Percentiles rank a stretch among this genome's conserved stretches.
phyloP scores from a whole-genome alignment of 805 yeast genomes.

The Candida berthetii region DNA sequence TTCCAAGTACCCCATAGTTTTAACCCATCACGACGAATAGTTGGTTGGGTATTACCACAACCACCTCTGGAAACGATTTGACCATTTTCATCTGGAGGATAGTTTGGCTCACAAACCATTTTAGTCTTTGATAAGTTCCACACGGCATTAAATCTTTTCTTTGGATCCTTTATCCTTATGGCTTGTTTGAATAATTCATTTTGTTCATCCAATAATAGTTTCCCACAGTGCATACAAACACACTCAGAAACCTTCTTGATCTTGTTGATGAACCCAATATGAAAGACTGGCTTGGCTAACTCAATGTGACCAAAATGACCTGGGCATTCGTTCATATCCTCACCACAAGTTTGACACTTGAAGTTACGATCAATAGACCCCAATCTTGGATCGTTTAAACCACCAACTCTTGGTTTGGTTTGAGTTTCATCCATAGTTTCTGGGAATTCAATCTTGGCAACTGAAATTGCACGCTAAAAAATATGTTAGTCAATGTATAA shows the following conservation, averaged over 20 bases:
- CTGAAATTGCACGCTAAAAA: conserved; percentile 81
- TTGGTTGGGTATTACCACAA: conserved; percentile 96
- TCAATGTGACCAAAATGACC: conserved; percentile 99
- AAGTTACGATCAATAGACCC: conserved; percentile 97
- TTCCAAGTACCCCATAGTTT: conserved; percentile 99
- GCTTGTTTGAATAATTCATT: conserved; percentile 75
- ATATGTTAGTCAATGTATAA: not conserved
- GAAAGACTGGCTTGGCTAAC: conserved; percentile 97
- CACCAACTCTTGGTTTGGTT: conserved; percentile 92
- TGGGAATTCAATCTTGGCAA: conserved; percentile 96
- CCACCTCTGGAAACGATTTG: conserved; percentile 76
- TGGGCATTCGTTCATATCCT: conserved; percentile 98
- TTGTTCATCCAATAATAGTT: conserved; percentile 77
- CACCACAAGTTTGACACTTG: conserved; percentile 99
- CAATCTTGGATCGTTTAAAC: conserved; percentile 92
- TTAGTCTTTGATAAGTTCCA: conserved; percentile 91
- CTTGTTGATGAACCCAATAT: conserved; percentile 89
- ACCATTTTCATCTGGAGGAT: conserved; percentile 57
- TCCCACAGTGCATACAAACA: conserved; percentile 99
- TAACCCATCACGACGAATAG: conserved; percentile 91
- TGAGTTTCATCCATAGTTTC: conserved; percentile 99
- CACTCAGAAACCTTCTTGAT: conserved; percentile 94
- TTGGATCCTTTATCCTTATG: conserved; percentile 84
- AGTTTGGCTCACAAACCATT: conserved; percentile 92
- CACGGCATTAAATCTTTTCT: conserved; percentile 93